These are phyloP conservation scores for Leucosporidium creatinivorum DNA, from an alignment of 768 basidiomycete genomes.

Conservation along the genomic window DNA sequence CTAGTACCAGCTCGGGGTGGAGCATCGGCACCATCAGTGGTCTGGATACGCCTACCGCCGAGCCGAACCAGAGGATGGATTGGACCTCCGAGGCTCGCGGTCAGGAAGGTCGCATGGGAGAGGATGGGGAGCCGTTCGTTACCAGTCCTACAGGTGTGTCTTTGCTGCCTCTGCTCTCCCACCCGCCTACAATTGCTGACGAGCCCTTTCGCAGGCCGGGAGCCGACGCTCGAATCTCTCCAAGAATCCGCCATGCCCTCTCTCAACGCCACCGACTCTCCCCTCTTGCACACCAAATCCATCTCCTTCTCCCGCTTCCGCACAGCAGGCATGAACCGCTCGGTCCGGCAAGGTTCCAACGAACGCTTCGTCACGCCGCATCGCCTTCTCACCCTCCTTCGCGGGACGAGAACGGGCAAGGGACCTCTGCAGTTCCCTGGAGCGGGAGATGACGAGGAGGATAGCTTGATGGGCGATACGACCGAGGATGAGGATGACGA, in stretches of 20 bases:
- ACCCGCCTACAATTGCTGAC: neutral
- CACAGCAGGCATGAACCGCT: conserved; percentile 90
- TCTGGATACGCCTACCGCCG: neutral
- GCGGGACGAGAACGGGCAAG: conserved; percentile 36
- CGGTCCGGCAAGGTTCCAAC: conserved; percentile 77
- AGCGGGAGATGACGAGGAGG: conserved; percentile 34
- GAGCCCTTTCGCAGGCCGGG: neutral
- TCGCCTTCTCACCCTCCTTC: conserved; percentile 50
- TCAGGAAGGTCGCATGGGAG: neutral
- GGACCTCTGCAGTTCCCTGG: neutral
- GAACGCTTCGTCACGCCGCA: conserved; percentile 90
- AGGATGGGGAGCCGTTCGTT: neutral
- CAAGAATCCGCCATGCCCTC: conserved; percentile 54
- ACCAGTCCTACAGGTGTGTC: neutral
- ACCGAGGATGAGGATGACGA: conserved; percentile 24
- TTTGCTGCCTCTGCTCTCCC: neutral
- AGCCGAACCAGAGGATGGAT: neutral
- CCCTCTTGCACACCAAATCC: conserved; percentile 59
- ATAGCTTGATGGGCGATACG: conserved; percentile 17
- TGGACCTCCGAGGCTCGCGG: neutral
- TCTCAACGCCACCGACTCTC: conserved; percentile 26
- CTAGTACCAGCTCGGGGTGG: neutral
- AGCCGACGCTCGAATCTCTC: conserved; percentile 49
- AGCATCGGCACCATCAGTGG: neutral
- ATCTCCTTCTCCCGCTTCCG: conserved; percentile 95